Base-by-base conservation (phyloP, 371 early-diverging fungal genomes). In the Saksenaea oblongispora region DNA sequence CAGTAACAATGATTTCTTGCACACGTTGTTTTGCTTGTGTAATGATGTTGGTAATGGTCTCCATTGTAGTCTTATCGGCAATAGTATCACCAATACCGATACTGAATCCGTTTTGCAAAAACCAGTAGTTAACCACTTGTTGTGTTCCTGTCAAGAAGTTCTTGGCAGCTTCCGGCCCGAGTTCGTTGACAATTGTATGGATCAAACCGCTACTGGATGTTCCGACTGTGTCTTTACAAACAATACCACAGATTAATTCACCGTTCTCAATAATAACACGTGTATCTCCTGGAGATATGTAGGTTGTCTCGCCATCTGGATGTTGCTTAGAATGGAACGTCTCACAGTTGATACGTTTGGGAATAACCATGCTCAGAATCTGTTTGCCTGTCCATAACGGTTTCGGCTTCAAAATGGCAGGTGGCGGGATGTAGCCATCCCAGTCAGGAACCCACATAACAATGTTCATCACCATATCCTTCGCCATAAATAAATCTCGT, bases 31-130 rank as follows among this genome's bases (percentile, higher is more conserved):
- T 96, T 35, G 98, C 94, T 54, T 84, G 86, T 55, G 79, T 80
- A 76, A 99, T 98, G 54, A 91, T 91, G 39, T 85, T 85, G 54
- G 91, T 92, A 62, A 99, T 95, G 3, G 76, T 77, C 44, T 88
- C 82, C 92, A 97, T 96, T 17, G 99, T 96, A 17, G 65, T 71
- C 26, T 81, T 78, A 78, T 98, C 98, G 24, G 99, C 97, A 74
- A 99, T 92, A 1, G 99, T 97, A 75, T 99, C 99, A 65, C 99
- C 99, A 70, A 99, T 99, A 74, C 99, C 99, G 56, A 99, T 95
- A 75, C 97, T 95, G 73, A 99, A 99, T 5, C 96, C 92, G 64
- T 96, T 88, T 68, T 94, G 95, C 65, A 94, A 71, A 39, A 99
- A 78, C 97, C 98, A 99, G 78, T 94, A 91, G 82, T 98, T 99